Conservation (phyloP, 2,329 filamentous ascomycete species). For the Coleophoma eucalyptorum region DNA sequence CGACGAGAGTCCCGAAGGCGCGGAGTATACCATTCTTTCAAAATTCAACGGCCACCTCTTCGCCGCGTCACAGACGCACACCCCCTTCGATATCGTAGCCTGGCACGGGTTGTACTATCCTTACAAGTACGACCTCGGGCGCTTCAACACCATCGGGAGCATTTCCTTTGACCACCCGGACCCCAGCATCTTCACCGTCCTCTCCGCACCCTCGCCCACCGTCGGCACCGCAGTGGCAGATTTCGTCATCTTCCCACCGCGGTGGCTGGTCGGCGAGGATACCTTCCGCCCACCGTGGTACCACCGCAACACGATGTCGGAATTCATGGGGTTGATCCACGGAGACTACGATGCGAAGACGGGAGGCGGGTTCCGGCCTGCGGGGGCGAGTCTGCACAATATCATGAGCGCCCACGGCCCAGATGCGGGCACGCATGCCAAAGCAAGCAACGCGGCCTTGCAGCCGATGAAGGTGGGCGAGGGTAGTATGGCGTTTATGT, state of each 20-base stretch:
- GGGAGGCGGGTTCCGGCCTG: constrained; percentile 54
- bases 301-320: constrained; percentile 61
- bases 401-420: constrained; percentile 61
- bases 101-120: constrained; percentile 81
- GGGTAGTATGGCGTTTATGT: constrained; percentile 62
- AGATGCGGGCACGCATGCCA: constrained; percentile 51
- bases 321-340: constrained; percentile 62
- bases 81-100: constrained; percentile 74
- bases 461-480: constrained; percentile 53
- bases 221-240: constrained; percentile 56
- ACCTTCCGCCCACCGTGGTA: constrained; percentile 61
- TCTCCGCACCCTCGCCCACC: constrained; percentile 53
- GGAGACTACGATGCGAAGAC: constrained; percentile 58
- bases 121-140: constrained; percentile 77
- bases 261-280: constrained; percentile 58
- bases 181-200: constrained; percentile 70
- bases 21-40: constrained; percentile 47
- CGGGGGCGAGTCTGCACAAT: constrained; percentile 58
- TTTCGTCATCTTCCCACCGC: constrained; percentile 62
- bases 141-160: constrained; percentile 71
- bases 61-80: constrained; percentile 61
- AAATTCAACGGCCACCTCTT: constrained; percentile 70
- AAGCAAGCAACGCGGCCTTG: constrained; percentile 46
- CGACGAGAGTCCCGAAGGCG: constrained; percentile 43
- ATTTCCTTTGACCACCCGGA: constrained; percentile 77